Base-by-base conservation (phyloP, 257 asterid species). In the Handroanthus guayacan region DNA sequence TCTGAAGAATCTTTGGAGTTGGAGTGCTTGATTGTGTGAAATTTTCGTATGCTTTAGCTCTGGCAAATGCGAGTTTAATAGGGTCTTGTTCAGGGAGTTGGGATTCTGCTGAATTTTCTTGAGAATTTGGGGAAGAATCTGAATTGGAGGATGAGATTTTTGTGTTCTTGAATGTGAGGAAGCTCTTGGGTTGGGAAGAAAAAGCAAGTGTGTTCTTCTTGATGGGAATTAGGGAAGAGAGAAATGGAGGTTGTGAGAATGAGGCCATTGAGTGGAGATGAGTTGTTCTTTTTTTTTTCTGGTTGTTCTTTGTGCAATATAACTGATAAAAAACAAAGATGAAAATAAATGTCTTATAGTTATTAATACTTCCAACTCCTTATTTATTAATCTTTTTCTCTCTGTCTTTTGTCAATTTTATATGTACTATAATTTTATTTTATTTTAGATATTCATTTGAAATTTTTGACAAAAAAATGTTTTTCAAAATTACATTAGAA, bases 31-130 rank as follows among this genome's bases (percentile, higher is more conserved):
- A 70, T 68, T 78, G 58, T 44, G 2, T 37, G 54, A 82, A 75
- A n/a, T 83, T 82, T 81, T 76, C 84, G 79, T 91, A 89, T 17
- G 90, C 88, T 71, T 80, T 86, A 16, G 96, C 95, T 86, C 78
- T 90, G 52, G 85, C 89, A 51, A 91, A 82, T 56, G 95, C 91
- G 37, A 85, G 89, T 56, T 93, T 91, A 62, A 87, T 78, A 9
- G 91, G 91, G 79, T 89, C 93, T 75, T 75, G 38, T 14, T 80
- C 78, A 2, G 37, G 51, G 60, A 57, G 54, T 20, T 69, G 68
- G 50, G 90, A 39, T 76, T 84, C 84, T 4, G 78, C 39, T 45
- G 86, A 71, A 39, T 86, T 80, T 71, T 83, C 82, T 76, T 79
- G 81, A 43, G 82, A 65, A 72, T 72, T 51, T 41, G 87, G 67